These are phyloP conservation scores for Rosa chinensis DNA, from an alignment of 306 rosid species.

Conservation along the genomic window DNA sequence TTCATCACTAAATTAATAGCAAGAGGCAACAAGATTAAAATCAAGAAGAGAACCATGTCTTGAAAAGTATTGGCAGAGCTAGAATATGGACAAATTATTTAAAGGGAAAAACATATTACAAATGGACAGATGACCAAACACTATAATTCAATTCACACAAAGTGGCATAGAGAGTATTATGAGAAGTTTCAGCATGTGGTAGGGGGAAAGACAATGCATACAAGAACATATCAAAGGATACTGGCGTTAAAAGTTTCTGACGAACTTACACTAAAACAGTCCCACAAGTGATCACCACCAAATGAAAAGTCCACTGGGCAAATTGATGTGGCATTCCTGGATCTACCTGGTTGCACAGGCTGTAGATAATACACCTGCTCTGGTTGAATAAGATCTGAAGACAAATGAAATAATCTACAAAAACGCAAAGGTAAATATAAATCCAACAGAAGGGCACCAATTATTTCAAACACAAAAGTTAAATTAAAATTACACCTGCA, in stretches of 20 bases:
- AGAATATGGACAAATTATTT: not conserved
- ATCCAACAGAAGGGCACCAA: not conserved
- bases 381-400: slow-evolving; percentile 71
- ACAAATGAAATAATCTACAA: slow-evolving; percentile 84
- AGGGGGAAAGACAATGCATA: not conserved
- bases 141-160: not conserved
- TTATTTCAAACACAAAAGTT: not conserved
- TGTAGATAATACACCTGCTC: slow-evolving; percentile 97
- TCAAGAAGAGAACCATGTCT: not conserved
- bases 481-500: not conserved
- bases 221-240: slow-evolving; percentile 6
- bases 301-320: slow-evolving; percentile 91
- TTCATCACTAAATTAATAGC: slow-evolving; percentile 1
- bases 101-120: not conserved
- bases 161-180: not conserved
- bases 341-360: slow-evolving; percentile 73
- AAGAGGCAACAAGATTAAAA: not conserved
- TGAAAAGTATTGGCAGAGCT: not conserved
- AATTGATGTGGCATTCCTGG: slow-evolving; percentile 78
- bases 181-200: not conserved
- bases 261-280: slow-evolving; percentile 80
- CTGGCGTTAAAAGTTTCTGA: slow-evolving; percentile 23
- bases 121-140: not conserved
- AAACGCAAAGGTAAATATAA: slow-evolving; percentile 13
- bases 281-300: slow-evolving; percentile 98